These are phyloP conservation scores for Penicillium fuscoglaucum DNA, from an alignment of 2,329 filamentous ascomycete genomes.

Conservation along the genomic window DNA sequence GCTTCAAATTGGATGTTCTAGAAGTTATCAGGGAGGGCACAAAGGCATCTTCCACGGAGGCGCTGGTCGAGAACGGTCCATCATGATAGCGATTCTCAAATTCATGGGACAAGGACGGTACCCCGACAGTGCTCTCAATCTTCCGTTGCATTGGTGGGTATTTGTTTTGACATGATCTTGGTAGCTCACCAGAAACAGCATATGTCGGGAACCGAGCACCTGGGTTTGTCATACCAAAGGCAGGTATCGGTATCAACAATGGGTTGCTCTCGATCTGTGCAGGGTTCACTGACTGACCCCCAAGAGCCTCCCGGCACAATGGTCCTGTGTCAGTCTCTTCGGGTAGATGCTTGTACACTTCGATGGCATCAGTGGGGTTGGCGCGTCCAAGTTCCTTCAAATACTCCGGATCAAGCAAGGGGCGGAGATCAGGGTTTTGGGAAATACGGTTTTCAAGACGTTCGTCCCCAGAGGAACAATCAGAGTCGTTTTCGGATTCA, in stretches of 20 bases:
- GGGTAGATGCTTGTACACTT: background rate
- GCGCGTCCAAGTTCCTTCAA: background rate
- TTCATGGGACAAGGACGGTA: background rate
- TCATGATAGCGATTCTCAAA: conserved; percentile 19
- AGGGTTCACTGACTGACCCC: background rate
- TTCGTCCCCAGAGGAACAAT: background rate
- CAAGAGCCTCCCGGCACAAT: background rate
- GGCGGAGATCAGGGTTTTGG: background rate
- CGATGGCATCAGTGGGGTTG: background rate
- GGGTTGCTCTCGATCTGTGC: background rate
- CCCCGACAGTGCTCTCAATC: background rate
- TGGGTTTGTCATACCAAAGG: conserved; percentile 1
- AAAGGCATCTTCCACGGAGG: background rate
- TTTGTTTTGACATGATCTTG: conserved; percentile 2
- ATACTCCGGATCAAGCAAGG: background rate
- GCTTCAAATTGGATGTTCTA: conserved; percentile 24
- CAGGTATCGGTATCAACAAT: background rate
- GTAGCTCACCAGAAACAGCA: background rate
- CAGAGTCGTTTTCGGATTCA: conserved; percentile 5
- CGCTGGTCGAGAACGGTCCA: conserved; percentile 20
- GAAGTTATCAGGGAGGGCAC: too few species aligned
- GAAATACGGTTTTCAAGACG: background rate
- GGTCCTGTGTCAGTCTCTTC: background rate
- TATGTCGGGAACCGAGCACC: conserved; percentile 4
- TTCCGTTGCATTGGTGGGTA: background rate